Base-by-base conservation (phyloP, 257 asterid genomes). In the Mentha longifolia region DNA sequence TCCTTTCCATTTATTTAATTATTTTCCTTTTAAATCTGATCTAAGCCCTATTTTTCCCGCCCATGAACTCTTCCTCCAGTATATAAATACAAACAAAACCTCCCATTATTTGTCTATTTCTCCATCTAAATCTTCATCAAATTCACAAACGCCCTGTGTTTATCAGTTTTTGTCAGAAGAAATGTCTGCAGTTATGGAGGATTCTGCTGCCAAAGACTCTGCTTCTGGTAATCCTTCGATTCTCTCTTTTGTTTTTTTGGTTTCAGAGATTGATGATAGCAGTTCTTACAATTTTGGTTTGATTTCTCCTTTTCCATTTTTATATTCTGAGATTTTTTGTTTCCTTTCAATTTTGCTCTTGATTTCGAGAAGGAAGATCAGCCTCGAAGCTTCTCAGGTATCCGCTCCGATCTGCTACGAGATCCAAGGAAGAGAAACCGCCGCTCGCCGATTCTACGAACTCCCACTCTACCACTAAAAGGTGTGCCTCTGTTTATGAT, bases 371-470 rank as follows among this genome's bases (percentile, higher is more conserved):
- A 64, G 88, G 71, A 67, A 79, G 73, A 83, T 77, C 92, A 30
- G 42, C 96, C 6, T 46, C 98, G 19, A 85, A 76, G 86, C 98
- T 91, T 76, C 89, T 84, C 42, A 83, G 98, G 11, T 94, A 94
- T 71, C 99, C 99, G 56, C 96, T 94, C 70, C 89, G 99, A 78
- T 94, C 97, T 20, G 84, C 87, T 3, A 17, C 82, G 7, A 86
- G 79, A 72, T 7, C 80, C 55, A 87, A 82, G 84, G 96, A 84
- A 63, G 96, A 86, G 81, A 91, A 85, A 72, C 89, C 86, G 35
- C 90, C 88, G 7, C 77, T 84, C 39, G 51, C 83, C 10, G 93
- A 89, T 68, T 76, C 93, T 22, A 71, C 92, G 11, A 86, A 86
- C 78, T 17, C 85, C 25, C 69, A 41, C 61, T 85, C 97, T 54